These are phyloP conservation scores for Miamiensis avidus DNA, from an alignment of 169 alveolate genomes.

Conservation along the genomic window DNA sequence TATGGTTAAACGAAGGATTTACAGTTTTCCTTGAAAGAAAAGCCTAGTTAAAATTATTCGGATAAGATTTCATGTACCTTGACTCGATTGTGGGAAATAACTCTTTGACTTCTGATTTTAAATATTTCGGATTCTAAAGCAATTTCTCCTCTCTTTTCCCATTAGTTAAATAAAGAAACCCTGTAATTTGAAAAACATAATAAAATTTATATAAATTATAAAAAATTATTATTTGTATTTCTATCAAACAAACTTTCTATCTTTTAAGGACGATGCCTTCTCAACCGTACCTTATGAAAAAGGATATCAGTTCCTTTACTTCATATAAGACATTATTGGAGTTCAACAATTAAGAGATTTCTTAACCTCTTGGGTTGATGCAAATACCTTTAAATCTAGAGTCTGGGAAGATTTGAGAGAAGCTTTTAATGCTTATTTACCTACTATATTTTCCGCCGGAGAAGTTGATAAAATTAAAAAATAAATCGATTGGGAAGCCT, in stretches of 20 bases:
- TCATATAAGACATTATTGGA: constrained; percentile 68
- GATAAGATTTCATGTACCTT: constrained; percentile 52
- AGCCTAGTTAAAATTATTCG: constrained; percentile 54
- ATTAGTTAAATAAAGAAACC: constrained; percentile 61
- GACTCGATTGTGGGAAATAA: constrained; percentile 61
- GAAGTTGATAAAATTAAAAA: background rate
- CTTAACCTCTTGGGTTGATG: constrained; percentile 44
- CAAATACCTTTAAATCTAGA: constrained; percentile 19
- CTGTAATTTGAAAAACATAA: too few relatives aligned
- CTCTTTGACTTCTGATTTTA: constrained; percentile 43
- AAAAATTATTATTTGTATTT: too few relatives aligned
- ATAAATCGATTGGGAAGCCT: constrained; percentile 49
- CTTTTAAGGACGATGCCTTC: constrained; percentile 39
- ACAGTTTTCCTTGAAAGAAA: constrained; percentile 87
- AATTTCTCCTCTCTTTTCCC: constrained; percentile 78
- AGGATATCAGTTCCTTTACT: constrained; percentile 63
- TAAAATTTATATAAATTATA: too few relatives aligned
- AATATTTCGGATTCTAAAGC: constrained; percentile 48
- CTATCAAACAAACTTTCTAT: background rate
- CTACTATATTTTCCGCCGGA: background rate
- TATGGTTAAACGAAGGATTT: constrained; percentile 93
- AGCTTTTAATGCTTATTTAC: constrained; percentile 28
- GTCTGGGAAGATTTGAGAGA: constrained; percentile 36
- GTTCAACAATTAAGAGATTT: constrained; percentile 62
- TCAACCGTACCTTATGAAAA: constrained; percentile 86